Evolutionary conservation across 1,284 basidiomycete species (phyloP).

Genomic region (Cutaneotrichosporon sp.): DNA sequence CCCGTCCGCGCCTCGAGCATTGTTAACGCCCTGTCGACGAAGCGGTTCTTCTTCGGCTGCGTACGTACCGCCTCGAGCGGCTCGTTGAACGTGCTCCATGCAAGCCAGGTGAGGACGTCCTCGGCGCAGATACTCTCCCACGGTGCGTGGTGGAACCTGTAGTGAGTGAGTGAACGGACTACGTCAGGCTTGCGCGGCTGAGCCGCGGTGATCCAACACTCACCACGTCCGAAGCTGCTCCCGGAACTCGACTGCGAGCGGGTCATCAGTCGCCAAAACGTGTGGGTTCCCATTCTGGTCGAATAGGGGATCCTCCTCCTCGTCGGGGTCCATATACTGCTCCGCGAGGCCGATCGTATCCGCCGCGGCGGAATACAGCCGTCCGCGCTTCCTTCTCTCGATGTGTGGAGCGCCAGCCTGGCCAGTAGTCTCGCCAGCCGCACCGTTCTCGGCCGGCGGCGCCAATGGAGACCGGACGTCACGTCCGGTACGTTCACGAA

Average conservation of each 20-base stretch:
- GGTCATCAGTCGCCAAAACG: conserved; percentile 38
- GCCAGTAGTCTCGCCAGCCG: background rate
- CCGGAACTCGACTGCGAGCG: conserved; percentile 49
- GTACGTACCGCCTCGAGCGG: conserved; percentile 56
- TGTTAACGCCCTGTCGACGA: conserved; percentile 62
- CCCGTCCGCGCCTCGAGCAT: conserved; percentile 74
- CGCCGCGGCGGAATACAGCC: conserved; percentile 15
- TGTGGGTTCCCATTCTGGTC: conserved; percentile 18
- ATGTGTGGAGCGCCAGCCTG: background rate
- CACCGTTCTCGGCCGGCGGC: background rate
- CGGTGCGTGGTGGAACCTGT: conserved; percentile 68
- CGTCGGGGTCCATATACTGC: conserved; percentile 27
- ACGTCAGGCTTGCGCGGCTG: no score
- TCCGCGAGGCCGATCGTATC: conserved; percentile 26
- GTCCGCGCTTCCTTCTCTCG: conserved; percentile 9
- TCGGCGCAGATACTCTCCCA: conserved; percentile 69
- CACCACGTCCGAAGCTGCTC: conserved; percentile 52
- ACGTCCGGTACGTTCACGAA: background rate
- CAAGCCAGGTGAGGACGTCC: conserved; percentile 73
- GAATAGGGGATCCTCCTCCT: conserved; percentile 25
- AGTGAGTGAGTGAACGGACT: conserved; percentile 16
- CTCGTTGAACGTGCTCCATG: conserved; percentile 77
- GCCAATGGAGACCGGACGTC: background rate
- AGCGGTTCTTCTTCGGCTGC: conserved; percentile 56
- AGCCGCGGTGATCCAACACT: conserved; percentile 17